Base-by-base conservation (phyloP, 495 filamentous ascomycete genomes). In the Talaromyces liani region DNA sequence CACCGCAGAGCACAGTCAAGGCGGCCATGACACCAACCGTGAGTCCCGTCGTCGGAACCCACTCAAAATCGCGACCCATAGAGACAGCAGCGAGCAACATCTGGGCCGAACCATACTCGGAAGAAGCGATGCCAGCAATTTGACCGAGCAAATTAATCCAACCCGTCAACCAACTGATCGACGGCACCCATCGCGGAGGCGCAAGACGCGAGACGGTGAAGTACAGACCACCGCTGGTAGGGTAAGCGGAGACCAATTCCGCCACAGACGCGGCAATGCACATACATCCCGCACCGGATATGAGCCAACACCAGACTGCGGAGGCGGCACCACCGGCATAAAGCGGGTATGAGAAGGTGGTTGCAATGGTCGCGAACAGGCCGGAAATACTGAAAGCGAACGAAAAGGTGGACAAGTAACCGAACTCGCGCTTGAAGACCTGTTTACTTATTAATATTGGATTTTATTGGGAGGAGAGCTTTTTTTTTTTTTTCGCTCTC, bases 91-190 rank as follows among this genome's bases (percentile, higher is more conserved):
- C 87, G 5, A 90, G 75, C 36, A 89, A 82, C 80, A 90, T 82
- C 70, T 89, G 85, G 0, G 85, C 83, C 5, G 84, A 81, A 6
- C 85, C 86, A 65, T 89, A 90, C 65, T 88, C 87, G 1, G 86
- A 84, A 0, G 84, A 85, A 6, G 87, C 87, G 33, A 85, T 79
- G 41, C 87, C 87, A 8, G 83, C 81, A 49, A 88, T 75, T 65
- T 88, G 86, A 45, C 87, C 87, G 4, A 88, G 76, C 2, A 90
- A 79, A 65, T 88, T 89, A 69, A 88, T 79, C 84, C 87, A 90
- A 0, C 87, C 87, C 49, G 79, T 71, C n/a, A 75, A 10, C 75
- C 76, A 79, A 47, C 73, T 72, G 33, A 78, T 77, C 5, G 71
- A 72, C 3, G 77, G 74, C 20, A 79, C 72, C 76, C 77, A 77